These are phyloP conservation scores for Limtongia smithiae DNA, from an alignment of 805 yeast species.

Conservation along the genomic window DNA sequence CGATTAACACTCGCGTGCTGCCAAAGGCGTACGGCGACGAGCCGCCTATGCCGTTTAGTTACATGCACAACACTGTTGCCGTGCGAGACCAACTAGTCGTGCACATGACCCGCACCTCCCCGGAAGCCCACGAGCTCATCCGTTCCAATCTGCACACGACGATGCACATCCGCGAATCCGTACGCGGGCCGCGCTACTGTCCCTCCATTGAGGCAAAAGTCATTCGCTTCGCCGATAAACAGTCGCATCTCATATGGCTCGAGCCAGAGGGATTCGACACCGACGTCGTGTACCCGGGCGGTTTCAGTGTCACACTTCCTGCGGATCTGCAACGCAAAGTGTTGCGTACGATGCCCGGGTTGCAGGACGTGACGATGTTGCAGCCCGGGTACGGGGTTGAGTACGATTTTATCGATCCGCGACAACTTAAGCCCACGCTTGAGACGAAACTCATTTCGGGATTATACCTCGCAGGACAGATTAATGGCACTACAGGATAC, in stretches of 20 bases:
- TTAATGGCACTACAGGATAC: conserved; percentile 97
- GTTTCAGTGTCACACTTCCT: conserved; percentile 95
- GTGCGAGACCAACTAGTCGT: conserved; percentile 54
- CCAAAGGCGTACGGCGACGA: conserved; percentile 73
- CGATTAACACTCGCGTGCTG: conserved; percentile 66
- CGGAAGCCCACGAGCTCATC: conserved; percentile 66
- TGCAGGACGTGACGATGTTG: conserved; percentile 79
- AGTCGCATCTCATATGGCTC: conserved; percentile 81
- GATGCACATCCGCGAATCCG: conserved; percentile 87
- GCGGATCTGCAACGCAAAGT: conserved; percentile 79
- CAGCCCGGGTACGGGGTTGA: conserved; percentile 99
- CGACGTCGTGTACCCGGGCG: conserved; percentile 90
- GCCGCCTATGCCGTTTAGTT: conserved; percentile 90
- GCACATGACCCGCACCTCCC: conserved; percentile 74
- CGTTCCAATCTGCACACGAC: conserved; percentile 71
- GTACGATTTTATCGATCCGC: conserved; percentile 92
- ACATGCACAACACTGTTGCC: conserved; percentile 63
- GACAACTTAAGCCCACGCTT: conserved; percentile 70
- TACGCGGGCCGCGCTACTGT: conserved; percentile 95
- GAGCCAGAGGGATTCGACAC: conserved; percentile 94
- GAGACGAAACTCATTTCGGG: conserved; percentile 81
- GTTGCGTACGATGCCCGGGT: conserved; percentile 77
- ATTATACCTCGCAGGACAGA: conserved; percentile 89
- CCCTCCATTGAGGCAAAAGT: conserved; percentile 94
- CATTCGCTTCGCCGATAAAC: conserved; percentile 71